These are phyloP conservation scores for Artomyces pyxidatus DNA, from an alignment of 768 basidiomycete species.

Conservation along the genomic window DNA sequence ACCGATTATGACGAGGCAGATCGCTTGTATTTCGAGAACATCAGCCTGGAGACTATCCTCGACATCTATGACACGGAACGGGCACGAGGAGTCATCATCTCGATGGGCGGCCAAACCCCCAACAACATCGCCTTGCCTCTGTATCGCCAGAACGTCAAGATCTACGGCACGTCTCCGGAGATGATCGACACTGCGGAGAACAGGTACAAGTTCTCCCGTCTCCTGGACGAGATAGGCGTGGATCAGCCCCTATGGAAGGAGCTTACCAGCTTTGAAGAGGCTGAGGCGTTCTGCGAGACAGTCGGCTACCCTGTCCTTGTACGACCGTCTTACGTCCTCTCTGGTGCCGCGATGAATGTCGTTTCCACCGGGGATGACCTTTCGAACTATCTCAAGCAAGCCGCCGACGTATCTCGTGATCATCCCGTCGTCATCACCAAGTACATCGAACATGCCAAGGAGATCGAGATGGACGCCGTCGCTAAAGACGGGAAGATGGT, in stretches of 20 bases:
- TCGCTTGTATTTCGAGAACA: slow-evolving; percentile 97
- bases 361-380: slow-evolving; percentile 91
- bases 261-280: slow-evolving; percentile 84
- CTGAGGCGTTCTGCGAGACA: slow-evolving; percentile 80
- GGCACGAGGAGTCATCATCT: slow-evolving; percentile 86
- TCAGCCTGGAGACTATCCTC: slow-evolving; percentile 90
- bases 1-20: slow-evolving; percentile 99
- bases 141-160: slow-evolving; percentile 96
- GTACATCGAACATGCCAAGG: slow-evolving; percentile 99
- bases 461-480: slow-evolving; percentile 99
- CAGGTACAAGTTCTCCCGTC: slow-evolving; percentile 97
- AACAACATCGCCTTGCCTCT: slow-evolving; percentile 97
- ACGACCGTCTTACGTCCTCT: slow-evolving; percentile 97
- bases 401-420: slow-evolving; percentile 91
- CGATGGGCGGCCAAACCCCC: slow-evolving; percentile 98
- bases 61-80: slow-evolving; percentile 93
- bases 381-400: slow-evolving; percentile 86
- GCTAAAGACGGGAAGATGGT: slow-evolving; percentile 96
- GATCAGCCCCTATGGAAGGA: slow-evolving; percentile 99
- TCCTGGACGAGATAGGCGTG: slow-evolving; percentile 96
- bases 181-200: slow-evolving; percentile 99
- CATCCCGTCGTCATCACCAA: slow-evolving; percentile 98
- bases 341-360: slow-evolving; percentile 99
- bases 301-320: slow-evolving; percentile 96
- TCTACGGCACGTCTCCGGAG: slow-evolving; percentile 97